Percentiles rank a stretch among this genome's conserved stretches.
phyloP scores from a whole-genome alignment of 305 asterid genomes.

The Fraxinus sp. region DNA sequence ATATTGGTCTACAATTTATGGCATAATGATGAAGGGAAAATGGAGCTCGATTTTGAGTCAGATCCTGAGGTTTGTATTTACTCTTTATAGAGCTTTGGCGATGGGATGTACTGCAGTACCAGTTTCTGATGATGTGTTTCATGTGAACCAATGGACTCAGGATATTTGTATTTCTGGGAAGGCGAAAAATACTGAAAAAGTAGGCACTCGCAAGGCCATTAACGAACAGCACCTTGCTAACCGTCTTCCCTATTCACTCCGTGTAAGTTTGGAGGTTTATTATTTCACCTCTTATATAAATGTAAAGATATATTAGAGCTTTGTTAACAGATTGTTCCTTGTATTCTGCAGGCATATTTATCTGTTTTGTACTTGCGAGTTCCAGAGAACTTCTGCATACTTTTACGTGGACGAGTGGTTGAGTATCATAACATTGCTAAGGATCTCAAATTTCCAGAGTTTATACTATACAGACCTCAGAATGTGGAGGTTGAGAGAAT shows the following conservation, averaged over 20 bases:
- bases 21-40: conserved; percentile 61
- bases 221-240: conserved; percentile 74
- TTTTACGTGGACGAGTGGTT: conserved; percentile 67
- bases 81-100: conserved; percentile 20
- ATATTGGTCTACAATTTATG: conserved; percentile 79
- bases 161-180: conserved; percentile 65
- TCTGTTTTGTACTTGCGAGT: conserved; percentile 69
- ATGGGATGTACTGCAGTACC: conserved; percentile 18
- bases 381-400: conserved; percentile 56
- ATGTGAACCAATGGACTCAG: conserved; percentile 45
- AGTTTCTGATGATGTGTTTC: conserved; percentile 25
- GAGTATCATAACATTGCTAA: conserved; percentile 67
- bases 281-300: conserved; percentile 11
- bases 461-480: conserved; percentile 72
- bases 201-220: conserved; percentile 29
- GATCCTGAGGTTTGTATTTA: conserved; percentile 67
- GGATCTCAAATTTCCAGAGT: conserved; percentile 76
- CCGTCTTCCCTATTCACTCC: conserved; percentile 77
- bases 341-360: conserved; percentile 71
- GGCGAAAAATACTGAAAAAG: conserved; percentile 29
- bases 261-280: conserved; percentile 51
- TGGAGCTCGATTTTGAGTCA: conserved; percentile 85
- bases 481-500: conserved; percentile 53
- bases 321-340: conserved; percentile 29
- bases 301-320: conserved; percentile 15